Conservation (phyloP, 2,329 filamentous ascomycete genomes). For the Blumeria hordei region DNA sequence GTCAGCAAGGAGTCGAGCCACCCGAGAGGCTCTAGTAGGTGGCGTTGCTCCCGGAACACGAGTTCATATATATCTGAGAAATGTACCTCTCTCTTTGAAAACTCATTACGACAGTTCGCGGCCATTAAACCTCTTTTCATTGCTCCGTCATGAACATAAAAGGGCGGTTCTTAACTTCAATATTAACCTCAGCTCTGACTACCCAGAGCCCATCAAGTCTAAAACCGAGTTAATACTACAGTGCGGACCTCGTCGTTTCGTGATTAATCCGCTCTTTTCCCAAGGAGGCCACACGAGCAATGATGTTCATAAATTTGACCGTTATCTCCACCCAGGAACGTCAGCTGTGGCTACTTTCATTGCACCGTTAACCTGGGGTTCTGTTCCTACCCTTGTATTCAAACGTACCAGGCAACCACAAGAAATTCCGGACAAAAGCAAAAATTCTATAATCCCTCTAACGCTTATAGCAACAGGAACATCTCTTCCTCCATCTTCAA, state of each 20-base stretch:
- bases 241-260: constrained; percentile 65
- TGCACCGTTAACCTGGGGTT: constrained; percentile 78
- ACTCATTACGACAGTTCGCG: constrained; percentile 25
- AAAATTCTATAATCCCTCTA: constrained; percentile 22
- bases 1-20: constrained; percentile 48
- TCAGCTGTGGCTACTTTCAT: constrained; percentile 77
- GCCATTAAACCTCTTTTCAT: constrained; percentile 58
- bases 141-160: constrained; percentile 89
- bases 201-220: constrained; percentile 53
- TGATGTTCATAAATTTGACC: constrained; percentile 90
- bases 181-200: constrained; percentile 60
- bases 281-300: constrained; percentile 77
- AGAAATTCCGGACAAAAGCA: constrained; percentile 19
- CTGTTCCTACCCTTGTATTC: constrained; percentile 78
- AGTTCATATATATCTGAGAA: constrained; percentile 52
- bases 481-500: constrained; percentile 49
- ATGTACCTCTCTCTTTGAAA: constrained; percentile 29
- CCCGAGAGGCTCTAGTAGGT: constrained; percentile 68
- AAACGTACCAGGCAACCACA: constrained; percentile 27
- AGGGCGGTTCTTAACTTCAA: constrained; percentile 73
- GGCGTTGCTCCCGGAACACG: constrained; percentile 66
- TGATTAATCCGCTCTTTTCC: constrained; percentile 80
- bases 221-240: constrained; percentile 87
- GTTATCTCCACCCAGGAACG: constrained; percentile 74
- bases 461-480: constrained; percentile 72